Conservation (phyloP, 176 grass and related monocot species). For the Alloteropsis semialata region DNA sequence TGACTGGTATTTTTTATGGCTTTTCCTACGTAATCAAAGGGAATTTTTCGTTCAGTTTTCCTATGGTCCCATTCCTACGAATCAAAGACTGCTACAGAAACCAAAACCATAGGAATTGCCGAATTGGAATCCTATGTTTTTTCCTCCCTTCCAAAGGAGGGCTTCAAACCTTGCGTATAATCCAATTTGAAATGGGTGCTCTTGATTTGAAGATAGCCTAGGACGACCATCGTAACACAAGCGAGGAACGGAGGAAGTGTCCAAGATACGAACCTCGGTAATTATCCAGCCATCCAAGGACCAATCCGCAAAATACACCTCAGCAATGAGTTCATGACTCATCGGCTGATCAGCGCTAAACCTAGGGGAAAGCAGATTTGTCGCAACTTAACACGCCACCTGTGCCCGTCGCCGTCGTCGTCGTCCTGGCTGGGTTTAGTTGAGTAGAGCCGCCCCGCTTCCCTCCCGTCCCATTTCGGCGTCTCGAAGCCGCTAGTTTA, state of each 20-base stretch:
- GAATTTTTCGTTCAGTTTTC: no score
- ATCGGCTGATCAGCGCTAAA: neutral
- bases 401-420: neutral
- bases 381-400: constrained; percentile 10
- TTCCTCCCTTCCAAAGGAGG: no score
- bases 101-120: no score
- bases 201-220: neutral
- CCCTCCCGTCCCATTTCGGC: neutral
- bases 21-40: no score
- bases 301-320: neutral
- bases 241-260: neutral
- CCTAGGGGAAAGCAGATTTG: neutral
- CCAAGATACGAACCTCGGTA: neutral
- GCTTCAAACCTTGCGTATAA: no score
- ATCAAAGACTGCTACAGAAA: no score
- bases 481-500: constrained; percentile 27
- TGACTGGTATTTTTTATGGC: no score
- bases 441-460: neutral
- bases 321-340: neutral
- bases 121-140: no score
- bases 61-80: no score
- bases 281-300: neutral
- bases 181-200: no score
- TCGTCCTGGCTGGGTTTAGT: neutral
- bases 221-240: no score